Percentiles rank a stretch among this genome's conserved stretches.
phyloP scores from a whole-genome alignment of 2,329 filamentous ascomycete genomes.

The Elsinoe ampelina region DNA sequence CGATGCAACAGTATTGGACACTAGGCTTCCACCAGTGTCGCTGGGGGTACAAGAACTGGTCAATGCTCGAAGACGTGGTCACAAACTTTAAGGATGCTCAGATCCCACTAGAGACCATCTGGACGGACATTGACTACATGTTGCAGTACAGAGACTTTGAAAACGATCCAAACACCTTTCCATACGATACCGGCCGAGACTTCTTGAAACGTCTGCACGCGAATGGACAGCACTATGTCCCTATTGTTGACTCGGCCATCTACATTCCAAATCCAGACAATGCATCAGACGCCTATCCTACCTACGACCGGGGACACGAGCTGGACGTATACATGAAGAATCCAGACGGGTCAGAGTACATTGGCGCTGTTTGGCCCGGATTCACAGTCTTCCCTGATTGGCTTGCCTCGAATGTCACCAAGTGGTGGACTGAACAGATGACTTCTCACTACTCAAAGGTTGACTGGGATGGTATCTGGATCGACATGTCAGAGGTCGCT shows the following conservation, averaged over 20 bases:
- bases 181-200: slow-evolving; percentile 38
- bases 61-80: slow-evolving; percentile 50
- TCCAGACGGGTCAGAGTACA: slow-evolving; percentile 27
- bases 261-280: slow-evolving; percentile 67
- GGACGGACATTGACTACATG: slow-evolving; percentile 48
- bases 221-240: slow-evolving; percentile 49
- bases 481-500: slow-evolving; percentile 54
- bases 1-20: slow-evolving; percentile 72
- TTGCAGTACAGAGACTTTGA: slow-evolving; percentile 51
- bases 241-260: slow-evolving; percentile 55
- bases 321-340: slow-evolving; percentile 29
- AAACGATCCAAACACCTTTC: slow-evolving; percentile 45
- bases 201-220: slow-evolving; percentile 47
- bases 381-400: slow-evolving; percentile 55
- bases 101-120: slow-evolving; percentile 48
- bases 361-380: slow-evolving; percentile 54
- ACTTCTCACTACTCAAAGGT: slow-evolving; percentile 44
- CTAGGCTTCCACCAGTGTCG: slow-evolving; percentile 77
- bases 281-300: slow-evolving; percentile 50
- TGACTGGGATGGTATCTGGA: slow-evolving; percentile 47
- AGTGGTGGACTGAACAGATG: slow-evolving; percentile 52
- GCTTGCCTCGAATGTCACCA: slow-evolving; percentile 48
- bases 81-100: slow-evolving; percentile 44
- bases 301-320: slow-evolving; percentile 27
- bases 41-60: slow-evolving; percentile 64